Conservation (phyloP, 441 rosid genomes). For the Raphanus hybrid region DNA sequence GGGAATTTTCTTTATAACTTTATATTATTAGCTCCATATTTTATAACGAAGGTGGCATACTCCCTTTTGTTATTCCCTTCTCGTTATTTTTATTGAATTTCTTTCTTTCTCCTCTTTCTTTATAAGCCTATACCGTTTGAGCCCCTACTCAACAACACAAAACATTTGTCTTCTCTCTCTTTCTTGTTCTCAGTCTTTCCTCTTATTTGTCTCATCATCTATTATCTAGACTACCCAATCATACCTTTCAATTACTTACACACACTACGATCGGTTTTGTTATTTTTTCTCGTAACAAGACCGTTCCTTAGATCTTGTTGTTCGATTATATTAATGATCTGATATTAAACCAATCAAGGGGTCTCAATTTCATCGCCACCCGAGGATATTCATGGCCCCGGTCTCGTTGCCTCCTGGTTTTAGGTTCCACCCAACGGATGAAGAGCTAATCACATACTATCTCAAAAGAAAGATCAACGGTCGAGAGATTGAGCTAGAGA, state of each 20-base stretch:
- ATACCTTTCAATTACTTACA: not conserved
- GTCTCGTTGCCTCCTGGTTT: constrained; percentile 90
- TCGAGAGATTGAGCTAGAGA: constrained; percentile 73
- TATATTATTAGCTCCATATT: constrained; percentile 17
- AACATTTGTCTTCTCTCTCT: constrained; percentile 29
- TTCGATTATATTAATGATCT: not conserved
- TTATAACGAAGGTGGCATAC: constrained; percentile 18
- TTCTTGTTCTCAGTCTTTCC: not conserved
- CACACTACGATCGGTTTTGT: constrained; percentile 31
- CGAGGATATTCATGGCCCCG: constrained; percentile 59
- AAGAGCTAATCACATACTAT: constrained; percentile 83
- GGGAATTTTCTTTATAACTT: constrained; percentile 5
- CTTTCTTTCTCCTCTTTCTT: constrained; percentile 18
- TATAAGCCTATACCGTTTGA: constrained; percentile 28
- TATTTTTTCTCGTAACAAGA: constrained; percentile 37
- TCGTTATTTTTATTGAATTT: not conserved
- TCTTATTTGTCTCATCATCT: not conserved
- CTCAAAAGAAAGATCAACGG: constrained; percentile 83
- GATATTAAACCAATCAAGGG: not conserved
- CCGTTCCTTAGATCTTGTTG: constrained; percentile 14
- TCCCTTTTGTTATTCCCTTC: constrained; percentile 11
- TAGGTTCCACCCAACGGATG: constrained; percentile 91
- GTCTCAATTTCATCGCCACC: not conserved
- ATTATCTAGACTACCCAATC: not conserved
- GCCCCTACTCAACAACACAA: constrained; percentile 21